Percentiles rank a stretch among this genome's conserved stretches.
Conservation (phyloP, 1,139 yeast species). For the Candida tetrigidarum region DNA sequence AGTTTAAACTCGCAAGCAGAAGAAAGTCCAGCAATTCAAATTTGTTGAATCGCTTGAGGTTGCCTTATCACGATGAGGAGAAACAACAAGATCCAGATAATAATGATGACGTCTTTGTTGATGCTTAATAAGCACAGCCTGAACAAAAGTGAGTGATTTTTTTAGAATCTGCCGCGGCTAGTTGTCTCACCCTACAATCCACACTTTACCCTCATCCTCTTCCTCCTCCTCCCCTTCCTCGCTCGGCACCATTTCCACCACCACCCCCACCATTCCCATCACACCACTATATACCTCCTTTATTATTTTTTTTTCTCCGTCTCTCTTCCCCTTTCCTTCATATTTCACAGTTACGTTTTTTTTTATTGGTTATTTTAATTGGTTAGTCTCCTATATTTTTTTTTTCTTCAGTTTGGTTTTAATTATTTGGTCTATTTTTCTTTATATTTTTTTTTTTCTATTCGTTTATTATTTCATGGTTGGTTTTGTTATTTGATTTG, state of each 20-base stretch:
- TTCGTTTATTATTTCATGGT: background rate
- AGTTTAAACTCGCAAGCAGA: constrained; percentile 7
- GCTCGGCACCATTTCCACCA: background rate
- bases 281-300: background rate
- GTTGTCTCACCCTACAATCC: too few species aligned
- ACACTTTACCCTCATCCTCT: too few species aligned
- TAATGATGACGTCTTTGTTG: constrained; percentile 33
- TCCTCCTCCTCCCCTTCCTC: background rate
- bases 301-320: background rate
- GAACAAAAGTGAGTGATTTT: background rate
- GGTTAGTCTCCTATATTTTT: background rate
- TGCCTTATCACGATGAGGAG: constrained; percentile 14
- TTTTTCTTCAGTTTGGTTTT: background rate
- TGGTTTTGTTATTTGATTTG: background rate
- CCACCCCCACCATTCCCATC: background rate
- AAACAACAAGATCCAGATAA: constrained; percentile 23
- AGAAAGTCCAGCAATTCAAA: constrained; percentile 9
- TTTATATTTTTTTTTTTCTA: background rate
- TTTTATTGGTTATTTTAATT: constrained; percentile 4
- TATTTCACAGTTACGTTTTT: background rate
- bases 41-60: constrained; percentile 20
- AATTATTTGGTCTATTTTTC: background rate
- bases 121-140: constrained; percentile 21
- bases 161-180: background rate
- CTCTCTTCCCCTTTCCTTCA: background rate